Conservation (phyloP, 352 stramenopile genomes). For the Aphanomyces cochlioides region DNA sequence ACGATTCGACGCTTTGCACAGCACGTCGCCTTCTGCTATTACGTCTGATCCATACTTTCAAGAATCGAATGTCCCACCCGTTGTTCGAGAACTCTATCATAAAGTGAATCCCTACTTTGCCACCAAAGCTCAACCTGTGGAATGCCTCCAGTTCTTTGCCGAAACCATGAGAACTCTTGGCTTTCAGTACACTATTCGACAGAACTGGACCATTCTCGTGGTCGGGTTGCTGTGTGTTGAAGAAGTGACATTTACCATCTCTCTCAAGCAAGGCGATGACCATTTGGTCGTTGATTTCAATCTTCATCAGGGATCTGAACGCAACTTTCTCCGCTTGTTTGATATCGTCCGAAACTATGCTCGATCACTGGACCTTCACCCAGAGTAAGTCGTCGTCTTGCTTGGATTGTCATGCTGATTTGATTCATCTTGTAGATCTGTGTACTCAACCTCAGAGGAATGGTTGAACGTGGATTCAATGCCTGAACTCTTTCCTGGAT, state of each 20-base stretch:
- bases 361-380: constrained; percentile 1
- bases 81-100: not conserved
- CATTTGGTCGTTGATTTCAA: constrained; percentile 1
- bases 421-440: not conserved
- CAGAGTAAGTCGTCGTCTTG: constrained; percentile 1
- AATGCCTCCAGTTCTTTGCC: not conserved
- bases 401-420: not conserved
- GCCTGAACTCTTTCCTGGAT: constrained; percentile 24
- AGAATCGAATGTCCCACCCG: not conserved
- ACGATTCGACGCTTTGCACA: not conserved
- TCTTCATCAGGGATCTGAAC: constrained; percentile 5
- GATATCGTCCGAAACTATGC: constrained; percentile 13
- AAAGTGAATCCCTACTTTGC: constrained; percentile 15
- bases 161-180: not conserved
- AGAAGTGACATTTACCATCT: constrained; percentile 17
- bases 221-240: constrained; percentile 13
- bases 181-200: constrained; percentile 9
- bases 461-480: constrained; percentile 22
- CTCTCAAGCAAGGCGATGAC: not conserved
- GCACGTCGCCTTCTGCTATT: not conserved
- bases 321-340: constrained; percentile 22
- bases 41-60: not conserved
- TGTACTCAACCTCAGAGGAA: not conserved
- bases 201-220: not conserved
- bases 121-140: not conserved